Evolutionary conservation across 176 grass and related monocot species (phyloP).

Genomic region (Carex scoparia): DNA sequence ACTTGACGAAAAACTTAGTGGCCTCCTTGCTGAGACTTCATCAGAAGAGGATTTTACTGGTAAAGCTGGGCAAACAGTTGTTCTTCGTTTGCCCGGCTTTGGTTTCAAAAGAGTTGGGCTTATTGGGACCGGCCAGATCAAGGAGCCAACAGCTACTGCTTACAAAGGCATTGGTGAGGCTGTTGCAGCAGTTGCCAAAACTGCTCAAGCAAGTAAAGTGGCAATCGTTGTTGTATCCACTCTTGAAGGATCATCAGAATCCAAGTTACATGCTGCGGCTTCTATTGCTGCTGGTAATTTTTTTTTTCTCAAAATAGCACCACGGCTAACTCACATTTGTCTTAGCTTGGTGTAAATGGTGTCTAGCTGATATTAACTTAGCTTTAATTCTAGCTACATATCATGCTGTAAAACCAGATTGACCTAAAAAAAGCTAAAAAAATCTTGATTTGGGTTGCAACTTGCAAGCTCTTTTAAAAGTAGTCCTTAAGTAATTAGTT

Average conservation of each 20-base stretch:
- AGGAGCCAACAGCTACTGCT: conserved; percentile 40
- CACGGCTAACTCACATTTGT: background rate
- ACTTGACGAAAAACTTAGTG: conserved; percentile 58
- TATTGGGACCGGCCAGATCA: conserved; percentile 58
- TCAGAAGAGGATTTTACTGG: conserved; percentile 87
- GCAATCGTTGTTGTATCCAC: conserved; percentile 61
- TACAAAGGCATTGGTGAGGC: conserved; percentile 61
- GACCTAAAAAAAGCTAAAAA: background rate
- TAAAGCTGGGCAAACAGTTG: conserved; percentile 65
- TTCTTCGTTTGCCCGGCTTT: conserved; percentile 67
- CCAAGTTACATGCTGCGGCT: conserved; percentile 50
- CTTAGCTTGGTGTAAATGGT: background rate
- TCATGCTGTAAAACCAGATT: background rate
- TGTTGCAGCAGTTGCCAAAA: conserved; percentile 64
- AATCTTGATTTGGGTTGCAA: background rate
- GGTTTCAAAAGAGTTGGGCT: conserved; percentile 83
- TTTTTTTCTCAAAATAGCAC: background rate
- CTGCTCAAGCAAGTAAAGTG: conserved; percentile 61
- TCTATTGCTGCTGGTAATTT: conserved; percentile 68
- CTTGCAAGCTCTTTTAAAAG: background rate
- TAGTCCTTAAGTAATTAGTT: background rate
- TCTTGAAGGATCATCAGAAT: conserved; percentile 40
- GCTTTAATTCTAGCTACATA: background rate
- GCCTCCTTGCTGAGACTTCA: conserved; percentile 62
- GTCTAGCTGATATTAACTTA: conserved; percentile 1